phyloP scores from a whole-genome alignment of 2,329 filamentous ascomycete species.

The Colletotrichum acutatum region DNA sequence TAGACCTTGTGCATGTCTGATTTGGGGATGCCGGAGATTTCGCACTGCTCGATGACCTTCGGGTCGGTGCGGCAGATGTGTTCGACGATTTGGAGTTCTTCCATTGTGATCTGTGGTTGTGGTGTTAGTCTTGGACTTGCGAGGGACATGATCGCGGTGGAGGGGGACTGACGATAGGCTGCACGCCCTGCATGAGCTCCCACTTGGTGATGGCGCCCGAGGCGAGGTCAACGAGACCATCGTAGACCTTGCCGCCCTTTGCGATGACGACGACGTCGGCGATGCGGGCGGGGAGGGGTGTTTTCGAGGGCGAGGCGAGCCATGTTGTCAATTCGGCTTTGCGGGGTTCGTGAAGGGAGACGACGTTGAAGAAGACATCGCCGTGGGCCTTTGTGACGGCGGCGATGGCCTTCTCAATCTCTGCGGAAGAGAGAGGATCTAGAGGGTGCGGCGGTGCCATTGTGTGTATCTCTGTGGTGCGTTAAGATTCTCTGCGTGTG shows the following conservation, averaged over 20 bases:
- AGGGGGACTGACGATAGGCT: constrained; percentile 74
- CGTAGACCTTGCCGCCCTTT: constrained; percentile 81
- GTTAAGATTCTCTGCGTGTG: background rate
- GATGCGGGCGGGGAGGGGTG: constrained; percentile 73
- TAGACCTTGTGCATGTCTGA: constrained; percentile 96
- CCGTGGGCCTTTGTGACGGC: constrained; percentile 77
- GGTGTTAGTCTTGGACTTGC: background rate
- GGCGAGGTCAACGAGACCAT: constrained; percentile 81
- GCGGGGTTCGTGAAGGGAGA: constrained; percentile 85
- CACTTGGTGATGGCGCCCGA: constrained; percentile 76
- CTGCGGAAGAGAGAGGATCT: constrained; percentile 77
- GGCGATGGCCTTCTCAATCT: constrained; percentile 78
- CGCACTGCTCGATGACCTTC: constrained; percentile 91
- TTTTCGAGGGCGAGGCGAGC: constrained; percentile 72
- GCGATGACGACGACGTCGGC: constrained; percentile 88
- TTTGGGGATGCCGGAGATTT: constrained; percentile 80
- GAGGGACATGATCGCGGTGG: no score
- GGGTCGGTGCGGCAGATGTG: constrained; percentile 79
- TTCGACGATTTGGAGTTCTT: constrained; percentile 87
- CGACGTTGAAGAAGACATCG: constrained; percentile 85
- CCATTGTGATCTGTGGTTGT: constrained; percentile 79
- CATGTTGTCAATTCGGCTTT: constrained; percentile 87
- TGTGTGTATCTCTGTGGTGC: background rate
- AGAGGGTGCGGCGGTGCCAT: constrained; percentile 68
- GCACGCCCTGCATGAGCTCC: constrained; percentile 79